Percentiles rank a stretch among this genome's conserved stretches.
phyloP scores from a whole-genome alignment of 805 yeast species.

The Priceomyces medius region DNA sequence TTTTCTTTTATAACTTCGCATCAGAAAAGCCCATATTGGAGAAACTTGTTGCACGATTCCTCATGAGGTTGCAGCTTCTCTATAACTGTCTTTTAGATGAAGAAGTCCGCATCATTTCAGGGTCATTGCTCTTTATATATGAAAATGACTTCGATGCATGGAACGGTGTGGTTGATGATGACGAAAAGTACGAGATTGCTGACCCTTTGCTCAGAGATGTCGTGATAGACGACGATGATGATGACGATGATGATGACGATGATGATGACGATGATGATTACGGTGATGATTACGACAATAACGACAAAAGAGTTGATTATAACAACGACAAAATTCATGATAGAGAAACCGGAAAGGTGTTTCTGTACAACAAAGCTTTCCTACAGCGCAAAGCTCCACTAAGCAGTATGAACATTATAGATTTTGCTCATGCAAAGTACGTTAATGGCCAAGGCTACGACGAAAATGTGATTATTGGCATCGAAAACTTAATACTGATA shows the following conservation, averaged over 20 bases:
- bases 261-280: conserved; percentile 22
- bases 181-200: conserved; percentile 38
- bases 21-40: conserved; percentile 35
- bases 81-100: conserved; percentile 61
- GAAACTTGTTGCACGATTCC: conserved; percentile 43
- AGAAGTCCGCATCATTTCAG: conserved; percentile 66
- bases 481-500: conserved; percentile 55
- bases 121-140: conserved; percentile 69
- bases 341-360: too few species aligned
- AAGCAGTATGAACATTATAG: conserved; percentile 69
- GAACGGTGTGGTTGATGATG: conserved; percentile 28
- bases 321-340: conserved; percentile 13
- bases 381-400: conserved; percentile 31
- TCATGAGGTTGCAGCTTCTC: conserved; percentile 61
- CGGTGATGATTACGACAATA: conserved; percentile 19
- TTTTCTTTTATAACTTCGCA: conserved; percentile 40
- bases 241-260: conserved; percentile 19
- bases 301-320: conserved; percentile 16
- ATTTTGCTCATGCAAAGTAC: conserved; percentile 82
- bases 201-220: conserved; percentile 28
- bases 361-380: too few species aligned
- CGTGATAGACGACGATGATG: conserved; percentile 15
- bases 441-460: conserved; percentile 68
- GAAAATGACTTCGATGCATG: conserved; percentile 67
- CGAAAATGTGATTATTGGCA: conserved; percentile 66